Evolutionary conservation across 1,284 basidiomycete species (phyloP).

Genomic region (Tilletia setariae): DNA sequence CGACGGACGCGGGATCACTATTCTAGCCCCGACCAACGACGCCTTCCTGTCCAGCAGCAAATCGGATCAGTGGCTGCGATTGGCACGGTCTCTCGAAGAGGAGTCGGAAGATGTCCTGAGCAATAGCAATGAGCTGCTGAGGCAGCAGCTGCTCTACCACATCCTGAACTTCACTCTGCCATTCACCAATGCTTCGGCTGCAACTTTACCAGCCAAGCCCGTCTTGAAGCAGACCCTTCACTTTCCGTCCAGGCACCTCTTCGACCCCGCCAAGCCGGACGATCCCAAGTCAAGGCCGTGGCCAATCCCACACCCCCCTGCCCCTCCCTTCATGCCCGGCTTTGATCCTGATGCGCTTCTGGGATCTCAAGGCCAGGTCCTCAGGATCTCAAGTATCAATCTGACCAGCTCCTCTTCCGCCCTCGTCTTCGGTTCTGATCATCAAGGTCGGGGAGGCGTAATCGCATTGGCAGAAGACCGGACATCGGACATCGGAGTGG

Average conservation of each 20-base stretch:
- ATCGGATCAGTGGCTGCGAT: not conserved
- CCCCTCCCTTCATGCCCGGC: constrained; percentile 9
- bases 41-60: constrained; percentile 23
- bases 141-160: constrained; percentile 93
- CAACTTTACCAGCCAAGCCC: constrained; percentile 62
- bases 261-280: constrained; percentile 60
- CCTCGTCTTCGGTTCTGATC: constrained; percentile 65
- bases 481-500: constrained; percentile 63
- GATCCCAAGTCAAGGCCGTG: constrained; percentile 37
- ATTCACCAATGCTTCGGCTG: constrained; percentile 57
- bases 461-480: constrained; percentile 56
- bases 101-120: constrained; percentile 45
- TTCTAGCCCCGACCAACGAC: constrained; percentile 88
- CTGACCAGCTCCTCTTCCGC: not conserved
- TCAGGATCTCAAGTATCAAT: not conserved
- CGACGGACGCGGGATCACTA: constrained; percentile 65
- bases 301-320: constrained; percentile 40
- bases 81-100: not conserved
- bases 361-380: constrained; percentile 1
- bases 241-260: constrained; percentile 76
- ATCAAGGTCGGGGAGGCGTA: constrained; percentile 67
- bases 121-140: constrained; percentile 77
- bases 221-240: constrained; percentile 43
- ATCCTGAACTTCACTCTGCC: constrained; percentile 77
- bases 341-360: constrained; percentile 5